phyloP scores from a whole-genome alignment of 2,329 filamentous ascomycete species.

The Graphilbum sp. region DNA sequence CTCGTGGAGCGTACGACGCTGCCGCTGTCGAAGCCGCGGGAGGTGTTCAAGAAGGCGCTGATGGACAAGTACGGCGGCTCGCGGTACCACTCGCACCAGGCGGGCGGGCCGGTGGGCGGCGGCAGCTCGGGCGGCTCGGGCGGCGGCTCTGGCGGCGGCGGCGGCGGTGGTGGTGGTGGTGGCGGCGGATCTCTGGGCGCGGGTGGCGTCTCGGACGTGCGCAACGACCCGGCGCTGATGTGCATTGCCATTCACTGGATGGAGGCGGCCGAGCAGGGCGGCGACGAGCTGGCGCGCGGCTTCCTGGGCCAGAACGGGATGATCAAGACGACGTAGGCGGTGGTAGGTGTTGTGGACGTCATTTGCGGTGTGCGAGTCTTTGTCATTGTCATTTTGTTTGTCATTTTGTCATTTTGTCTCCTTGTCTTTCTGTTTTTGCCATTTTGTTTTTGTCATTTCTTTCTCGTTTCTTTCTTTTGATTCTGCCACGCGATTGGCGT shows the following conservation, averaged over 20 bases:
- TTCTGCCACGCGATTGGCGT: no score
- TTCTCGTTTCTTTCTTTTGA: no score
- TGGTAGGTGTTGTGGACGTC: not conserved
- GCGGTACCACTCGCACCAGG: slow-evolving; percentile 12
- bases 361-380: not conserved
- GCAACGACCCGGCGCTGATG: slow-evolving; percentile 77
- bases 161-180: slow-evolving; percentile 3
- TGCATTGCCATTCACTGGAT: slow-evolving; percentile 96
- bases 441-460: no score
- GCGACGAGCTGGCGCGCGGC: slow-evolving; percentile 68
- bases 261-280: slow-evolving; percentile 73
- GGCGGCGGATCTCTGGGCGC: slow-evolving; percentile 5
- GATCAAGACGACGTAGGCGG: slow-evolving; percentile 1
- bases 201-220: slow-evolving; percentile 25
- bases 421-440: not conserved
- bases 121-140: slow-evolving; percentile 6
- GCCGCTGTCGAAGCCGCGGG: slow-evolving; percentile 66
- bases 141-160: no score
- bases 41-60: slow-evolving; percentile 80
- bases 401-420: not conserved
- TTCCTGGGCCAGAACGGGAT: slow-evolving; percentile 51
- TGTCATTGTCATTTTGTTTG: not conserved
- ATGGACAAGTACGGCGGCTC: slow-evolving; percentile 45
- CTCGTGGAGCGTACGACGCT: slow-evolving; percentile 65
- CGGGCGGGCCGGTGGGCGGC: slow-evolving; percentile 8